These are phyloP conservation scores for Emericellopsis atlantica DNA, from an alignment of 2,329 filamentous ascomycete genomes.

Conservation along the genomic window DNA sequence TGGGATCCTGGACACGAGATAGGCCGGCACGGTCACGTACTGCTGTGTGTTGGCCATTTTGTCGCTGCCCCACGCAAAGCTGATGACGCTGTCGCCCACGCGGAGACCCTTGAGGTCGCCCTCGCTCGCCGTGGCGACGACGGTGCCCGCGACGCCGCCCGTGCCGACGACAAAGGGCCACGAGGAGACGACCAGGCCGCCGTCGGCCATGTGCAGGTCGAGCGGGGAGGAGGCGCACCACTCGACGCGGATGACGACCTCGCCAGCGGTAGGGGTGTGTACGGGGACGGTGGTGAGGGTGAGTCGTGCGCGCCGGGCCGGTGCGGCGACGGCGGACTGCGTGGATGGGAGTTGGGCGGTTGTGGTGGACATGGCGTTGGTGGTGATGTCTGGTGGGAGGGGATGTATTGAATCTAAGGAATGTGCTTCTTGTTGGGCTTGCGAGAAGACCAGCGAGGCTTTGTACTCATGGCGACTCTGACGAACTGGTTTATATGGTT, in stretches of 20 bases:
- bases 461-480: too few relatives aligned
- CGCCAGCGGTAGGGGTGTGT: slow-evolving; percentile 21
- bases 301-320: slow-evolving; percentile 36
- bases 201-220: slow-evolving; percentile 49
- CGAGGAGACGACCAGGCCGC: slow-evolving; percentile 36
- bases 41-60: slow-evolving; percentile 42
- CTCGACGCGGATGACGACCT: slow-evolving; percentile 39
- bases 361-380: background rate
- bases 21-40: slow-evolving; percentile 37
- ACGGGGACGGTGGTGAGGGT: slow-evolving; percentile 36
- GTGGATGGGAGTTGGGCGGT: slow-evolving; percentile 17
- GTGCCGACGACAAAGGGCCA: slow-evolving; percentile 37
- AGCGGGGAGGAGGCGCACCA: slow-evolving; percentile 50
- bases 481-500: too few relatives aligned
- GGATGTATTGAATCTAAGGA: too few relatives aligned
- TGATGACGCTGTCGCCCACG: slow-evolving; percentile 42
- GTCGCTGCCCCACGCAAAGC: slow-evolving; percentile 33
- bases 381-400: too few relatives aligned
- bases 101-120: slow-evolving; percentile 25
- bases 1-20: slow-evolving; percentile 32
- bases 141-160: slow-evolving; percentile 35
- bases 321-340: slow-evolving; percentile 49
- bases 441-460: too few relatives aligned
- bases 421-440: too few relatives aligned
- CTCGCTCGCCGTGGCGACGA: slow-evolving; percentile 31